Base-by-base conservation (phyloP, 2,329 filamentous ascomycete species). In the Venturiaceae sp. region DNA sequence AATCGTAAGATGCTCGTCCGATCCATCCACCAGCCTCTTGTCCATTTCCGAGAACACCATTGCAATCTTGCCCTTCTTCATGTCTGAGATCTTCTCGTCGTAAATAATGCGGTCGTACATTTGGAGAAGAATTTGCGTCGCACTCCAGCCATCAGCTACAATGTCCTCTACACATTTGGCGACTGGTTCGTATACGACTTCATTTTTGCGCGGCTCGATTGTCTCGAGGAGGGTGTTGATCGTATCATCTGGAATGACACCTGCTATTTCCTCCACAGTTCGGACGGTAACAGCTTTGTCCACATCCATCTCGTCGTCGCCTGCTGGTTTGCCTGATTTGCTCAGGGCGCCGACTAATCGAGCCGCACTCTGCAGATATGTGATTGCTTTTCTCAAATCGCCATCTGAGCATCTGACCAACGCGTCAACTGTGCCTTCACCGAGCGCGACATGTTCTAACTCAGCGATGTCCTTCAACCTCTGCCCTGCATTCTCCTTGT, bases 81-180 rank as follows among this genome's bases (percentile, higher is more conserved):
- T 74, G 67, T 96, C 90, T 0, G 84, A 83, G 26, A 96, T 86
- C 7, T 85, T 80, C 71, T 97, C 94, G 67, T 96, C 90, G 68
- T 83, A 89, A 30, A 96, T 82, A 37, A 97, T 76, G 28, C 82
- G 78, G 72, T 94, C 87, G 68, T 96, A 97, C 44, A 96, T 77
- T 80, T 96, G 91, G 19, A 82, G 77, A 37, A 97, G 80, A 28
- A 96, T 83, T 73, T 97, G 94, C 6, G 86, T 85, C 26, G 92
- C 94, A 70, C 92, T 96, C 92, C 94, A 99, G 8, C 94, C 94
- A 74, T 97, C 94, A 0, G 92, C 92, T 52, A 97, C 86, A 78
- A 99, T 85, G 63, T 96, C 88, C 66, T 92, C 89, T 5, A 97
- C 88, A 5, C 90, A 85, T 63, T 84, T 84, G 0, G 90, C 84